Evolutionary conservation across 2,329 filamentous ascomycete species (phyloP).

Genomic region (Mycosphaerelloides madeirae): DNA sequence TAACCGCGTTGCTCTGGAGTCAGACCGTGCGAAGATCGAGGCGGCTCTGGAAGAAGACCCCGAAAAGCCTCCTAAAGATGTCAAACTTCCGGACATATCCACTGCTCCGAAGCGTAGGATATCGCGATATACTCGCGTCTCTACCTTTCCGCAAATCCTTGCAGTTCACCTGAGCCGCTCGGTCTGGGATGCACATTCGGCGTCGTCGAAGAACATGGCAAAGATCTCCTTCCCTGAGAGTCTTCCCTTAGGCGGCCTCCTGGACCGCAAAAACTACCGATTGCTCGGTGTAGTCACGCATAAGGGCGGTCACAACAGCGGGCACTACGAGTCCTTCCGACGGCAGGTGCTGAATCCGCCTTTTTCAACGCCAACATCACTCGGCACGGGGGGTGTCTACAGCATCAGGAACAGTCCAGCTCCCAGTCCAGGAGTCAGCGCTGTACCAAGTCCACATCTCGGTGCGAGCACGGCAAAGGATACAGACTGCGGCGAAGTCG

Average conservation of each 20-base stretch:
- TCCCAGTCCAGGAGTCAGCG: conserved; percentile 36
- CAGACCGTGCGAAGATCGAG: conserved; percentile 62
- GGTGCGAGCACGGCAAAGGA: conserved; percentile 6
- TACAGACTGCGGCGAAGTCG: conserved; percentile 5
- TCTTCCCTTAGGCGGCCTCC: conserved; percentile 73
- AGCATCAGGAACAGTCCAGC: conserved; percentile 48
- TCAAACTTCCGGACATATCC: conserved; percentile 69
- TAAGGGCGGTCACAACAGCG: conserved; percentile 91
- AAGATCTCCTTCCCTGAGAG: conserved; percentile 89
- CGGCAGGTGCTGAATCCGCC: conserved; percentile 75
- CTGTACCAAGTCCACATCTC: conserved; percentile 9
- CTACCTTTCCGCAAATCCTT: conserved; percentile 80
- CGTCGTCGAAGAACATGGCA: conserved; percentile 86
- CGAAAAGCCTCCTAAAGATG: conserved; percentile 66
- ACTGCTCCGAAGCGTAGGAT: conserved; percentile 78
- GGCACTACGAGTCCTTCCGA: conserved; percentile 94
- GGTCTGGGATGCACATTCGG: conserved; percentile 69
- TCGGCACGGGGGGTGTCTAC: conserved; percentile 70
- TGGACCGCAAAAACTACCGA: conserved; percentile 74
- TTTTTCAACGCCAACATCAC: conserved; percentile 75
- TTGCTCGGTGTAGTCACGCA: conserved; percentile 86
- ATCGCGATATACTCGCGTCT: conserved; percentile 80
- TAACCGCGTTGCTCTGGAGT: conserved; percentile 42
- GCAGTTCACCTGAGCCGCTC: conserved; percentile 90
- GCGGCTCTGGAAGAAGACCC: conserved; percentile 73